Base-by-base conservation (phyloP, 164 flowering plant genomes). In the Annona cherimola region DNA sequence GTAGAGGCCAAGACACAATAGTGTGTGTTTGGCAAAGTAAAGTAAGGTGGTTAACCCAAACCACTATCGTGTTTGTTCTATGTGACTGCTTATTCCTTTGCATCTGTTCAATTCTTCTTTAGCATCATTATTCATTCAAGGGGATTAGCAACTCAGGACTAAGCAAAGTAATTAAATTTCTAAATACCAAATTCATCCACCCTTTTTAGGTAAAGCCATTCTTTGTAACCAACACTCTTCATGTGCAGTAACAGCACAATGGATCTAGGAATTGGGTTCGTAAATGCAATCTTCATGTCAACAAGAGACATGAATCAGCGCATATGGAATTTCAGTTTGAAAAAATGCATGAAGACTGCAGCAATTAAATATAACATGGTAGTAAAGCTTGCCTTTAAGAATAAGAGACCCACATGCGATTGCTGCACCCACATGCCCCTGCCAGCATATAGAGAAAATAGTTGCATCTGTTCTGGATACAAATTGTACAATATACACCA, bases 341-440 rank as follows among this genome's bases (percentile, higher is more conserved):
- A 60, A 43, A 8, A 35, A 57, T 26, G 44, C 55, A 35, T 16
- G 11, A 43, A 62, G 45, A 0, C 40, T 64, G 18, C n/a, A 54
- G 14, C 18, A 42, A 9, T 7, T 20, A 45, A 39, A 62, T 14
- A 45, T 6, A 41, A 70, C 12, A n/a, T 20, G 16, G 42, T 35
- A 20, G 4, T 20, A 64, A 44, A 39, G 41, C 79, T 63, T 40
- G 93, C 99, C 99, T 86, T 81, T 82, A 60, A 95, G 89, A 75
- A 95, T 87, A 77, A 95, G 96, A 39, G 98, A 86, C 67, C 99
- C 99, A 79, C 86, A 95, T 71, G 98, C 97, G 78, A 95, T 80
- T 68, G 98, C 97, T 64, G 99, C 97, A 73, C 96, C 99, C 71
- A 90, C 83, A 86, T 95, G 98, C 41, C 97, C 98, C 99, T 95